These are phyloP conservation scores for Zanthoxylum bungeanum DNA, from an alignment of 345 rosid genomes.

Conservation along the genomic window DNA sequence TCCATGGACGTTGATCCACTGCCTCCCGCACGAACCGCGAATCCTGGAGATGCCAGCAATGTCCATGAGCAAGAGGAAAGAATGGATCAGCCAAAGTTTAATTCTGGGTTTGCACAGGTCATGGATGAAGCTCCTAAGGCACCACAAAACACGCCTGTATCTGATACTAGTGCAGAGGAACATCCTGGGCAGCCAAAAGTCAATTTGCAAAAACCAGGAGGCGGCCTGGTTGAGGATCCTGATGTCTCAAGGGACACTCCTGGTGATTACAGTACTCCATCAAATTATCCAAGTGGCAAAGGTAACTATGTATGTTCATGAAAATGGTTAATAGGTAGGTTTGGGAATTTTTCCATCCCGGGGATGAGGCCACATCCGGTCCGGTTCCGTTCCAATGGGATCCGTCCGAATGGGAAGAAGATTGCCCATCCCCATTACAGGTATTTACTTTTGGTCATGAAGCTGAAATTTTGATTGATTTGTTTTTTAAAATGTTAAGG, in stretches of 20 bases:
- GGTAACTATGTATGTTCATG: too few relatives aligned
- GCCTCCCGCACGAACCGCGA: too few relatives aligned
- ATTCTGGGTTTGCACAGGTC: slow-evolving; percentile 5
- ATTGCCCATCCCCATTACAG: too few relatives aligned
- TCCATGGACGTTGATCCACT: slow-evolving; percentile 24
- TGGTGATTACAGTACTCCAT: slow-evolving; percentile 19
- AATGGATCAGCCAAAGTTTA: slow-evolving; percentile 13
- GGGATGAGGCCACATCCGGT: too few relatives aligned
- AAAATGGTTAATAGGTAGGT: too few relatives aligned
- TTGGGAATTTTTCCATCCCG: too few relatives aligned
- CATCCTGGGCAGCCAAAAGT: slow-evolving; percentile 31
- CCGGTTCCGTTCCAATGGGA: too few relatives aligned
- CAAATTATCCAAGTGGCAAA: slow-evolving; percentile 47
- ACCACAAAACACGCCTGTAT: slow-evolving; percentile 31
- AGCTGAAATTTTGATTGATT: not conserved
- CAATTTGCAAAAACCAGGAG: slow-evolving; percentile 31
- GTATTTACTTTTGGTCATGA: not conserved
- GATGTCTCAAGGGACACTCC: slow-evolving; percentile 36
- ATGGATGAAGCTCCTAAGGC: slow-evolving; percentile 27
- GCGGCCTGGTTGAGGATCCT: slow-evolving; percentile 59
- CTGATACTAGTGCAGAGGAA: slow-evolving; percentile 16
- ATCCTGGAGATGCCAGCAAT: not conserved
- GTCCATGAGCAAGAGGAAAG: not conserved
- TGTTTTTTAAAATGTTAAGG: slow-evolving; percentile 19
- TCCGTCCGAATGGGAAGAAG: too few relatives aligned